Conservation (phyloP, 78 protist genomes). For the Pelomyxa schiedti region DNA sequence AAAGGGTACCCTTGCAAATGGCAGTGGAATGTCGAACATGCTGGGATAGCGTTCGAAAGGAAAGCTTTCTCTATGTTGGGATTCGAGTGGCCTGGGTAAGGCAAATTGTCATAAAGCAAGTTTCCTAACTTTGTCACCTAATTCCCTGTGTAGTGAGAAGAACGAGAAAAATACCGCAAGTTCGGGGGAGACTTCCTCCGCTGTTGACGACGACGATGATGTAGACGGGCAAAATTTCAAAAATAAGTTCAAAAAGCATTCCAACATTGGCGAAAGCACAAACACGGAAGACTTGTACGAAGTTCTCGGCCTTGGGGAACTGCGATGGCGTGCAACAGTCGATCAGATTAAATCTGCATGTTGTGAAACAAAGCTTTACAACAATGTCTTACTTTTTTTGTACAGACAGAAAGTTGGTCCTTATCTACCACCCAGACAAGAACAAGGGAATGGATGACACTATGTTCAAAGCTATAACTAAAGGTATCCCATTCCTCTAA, state of each 20-base stretch:
- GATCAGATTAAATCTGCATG: constrained; percentile 62
- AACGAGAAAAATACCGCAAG: no score
- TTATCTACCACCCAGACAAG: constrained; percentile 77
- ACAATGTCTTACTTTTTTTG: constrained; percentile 8
- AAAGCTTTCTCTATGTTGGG: no score
- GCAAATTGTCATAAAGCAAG: no score
- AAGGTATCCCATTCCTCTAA: background rate
- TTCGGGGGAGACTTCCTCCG: no score
- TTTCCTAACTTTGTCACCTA: no score
- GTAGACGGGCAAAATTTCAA: background rate
- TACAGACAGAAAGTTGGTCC: constrained; percentile 27
- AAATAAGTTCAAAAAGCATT: background rate
- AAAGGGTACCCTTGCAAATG: no score
- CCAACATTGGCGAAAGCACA: background rate
- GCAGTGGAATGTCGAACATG: no score
- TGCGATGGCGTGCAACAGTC: constrained; percentile 62
- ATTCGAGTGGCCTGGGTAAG: no score
- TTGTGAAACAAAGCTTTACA: background rate
- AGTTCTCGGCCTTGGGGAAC: constrained; percentile 55
- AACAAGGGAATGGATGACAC: constrained; percentile 49
- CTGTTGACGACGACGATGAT: no score
- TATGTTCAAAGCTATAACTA: constrained; percentile 51
- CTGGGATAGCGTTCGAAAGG: no score
- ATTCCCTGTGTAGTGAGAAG: no score
- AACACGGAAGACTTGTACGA: constrained; percentile 53